Evolutionary conservation across 2,329 filamentous ascomycete species (phyloP).

Genomic region (Bretziella fagacearum): DNA sequence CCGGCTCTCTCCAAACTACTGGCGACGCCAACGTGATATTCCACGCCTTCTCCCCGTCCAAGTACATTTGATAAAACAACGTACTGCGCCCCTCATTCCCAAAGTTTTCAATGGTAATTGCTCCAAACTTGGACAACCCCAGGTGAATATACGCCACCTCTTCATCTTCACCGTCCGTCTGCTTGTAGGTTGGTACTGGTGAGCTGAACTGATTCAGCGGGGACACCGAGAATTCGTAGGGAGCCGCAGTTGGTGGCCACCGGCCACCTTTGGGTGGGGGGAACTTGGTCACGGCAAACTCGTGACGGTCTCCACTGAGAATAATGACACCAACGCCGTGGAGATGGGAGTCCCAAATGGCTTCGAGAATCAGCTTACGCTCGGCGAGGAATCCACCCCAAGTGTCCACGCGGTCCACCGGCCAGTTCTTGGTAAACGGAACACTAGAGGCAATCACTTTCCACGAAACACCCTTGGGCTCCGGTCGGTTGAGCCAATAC

Average conservation of each 20-base stretch:
- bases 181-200: constrained; percentile 65
- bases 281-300: constrained; percentile 80
- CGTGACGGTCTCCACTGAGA: constrained; percentile 84
- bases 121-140: constrained; percentile 79
- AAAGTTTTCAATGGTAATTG: constrained; percentile 58
- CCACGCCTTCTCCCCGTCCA: constrained; percentile 71
- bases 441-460: constrained; percentile 84
- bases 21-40: constrained; percentile 31
- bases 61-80: constrained; percentile 63
- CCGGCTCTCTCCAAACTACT: neutral
- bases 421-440: constrained; percentile 97
- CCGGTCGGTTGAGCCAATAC: constrained; percentile 54
- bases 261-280: constrained; percentile 41
- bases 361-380: constrained; percentile 61
- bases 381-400: constrained; percentile 87
- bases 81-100: constrained; percentile 49
- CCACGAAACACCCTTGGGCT: constrained; percentile 69
- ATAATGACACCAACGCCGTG: constrained; percentile 64
- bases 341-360: constrained; percentile 77
- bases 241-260: constrained; percentile 47
- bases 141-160: constrained; percentile 71
- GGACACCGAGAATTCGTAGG: constrained; percentile 84
- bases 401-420: constrained; percentile 69
- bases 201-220: constrained; percentile 90
- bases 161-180: constrained; percentile 67